Evolutionary conservation across 2,329 filamentous ascomycete genomes (phyloP), one percentile per base, ranked within the genome.

Genomic region (Emergomyces pasteurianus): DNA sequence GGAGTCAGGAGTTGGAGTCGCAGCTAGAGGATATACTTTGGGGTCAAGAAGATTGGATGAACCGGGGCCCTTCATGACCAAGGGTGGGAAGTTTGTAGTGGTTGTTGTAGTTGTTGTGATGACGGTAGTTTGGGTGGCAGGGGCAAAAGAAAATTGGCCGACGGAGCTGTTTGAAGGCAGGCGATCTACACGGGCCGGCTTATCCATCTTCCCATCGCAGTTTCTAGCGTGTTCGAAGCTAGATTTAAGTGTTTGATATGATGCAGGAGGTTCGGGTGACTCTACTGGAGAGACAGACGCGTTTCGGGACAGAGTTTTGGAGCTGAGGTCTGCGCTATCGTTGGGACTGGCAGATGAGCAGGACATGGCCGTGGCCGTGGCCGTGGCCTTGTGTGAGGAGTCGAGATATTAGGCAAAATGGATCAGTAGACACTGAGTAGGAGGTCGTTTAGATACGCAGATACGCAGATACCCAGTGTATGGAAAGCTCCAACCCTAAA

Each of bases 51-150:
- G 82, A 62, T 83, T 79, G 40, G 91, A 81, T 58, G 85, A 83
- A 59, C 84, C 83, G 28, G 90, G 87, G 62, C 89, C 83, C 65
- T 85, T 86, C 66, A 96, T 84, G 60, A 89, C 80, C 61, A 96
- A 79, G n/a, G 90, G 90, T 54, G 92, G 92, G 66, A 94, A 95
- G 18, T 79, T 74, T 75, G 90, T 81, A 73, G 86, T 89, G 1
- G 92, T 95, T 0, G 90, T 95, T 0, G 91, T 96, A 0, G 92
- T 96, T 0, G 92, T 96, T 1, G 92, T 96, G 64, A 96, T 85
- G 12, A 86, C 81, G 0, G 84, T 86, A 12, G 84, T 86, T 68
- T 83, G 81, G 14, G 84, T 86, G 18, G 84, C 80, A 36, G 84
- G 84, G 61, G 81, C 83, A 67, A 84, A 83, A 1, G 82, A 83